Percentiles rank a stretch among this genome's conserved stretches.
These are phyloP conservation scores for Alternaria sp. DNA, from an alignment of 2,329 filamentous ascomycete genomes.

Conservation along the genomic window DNA sequence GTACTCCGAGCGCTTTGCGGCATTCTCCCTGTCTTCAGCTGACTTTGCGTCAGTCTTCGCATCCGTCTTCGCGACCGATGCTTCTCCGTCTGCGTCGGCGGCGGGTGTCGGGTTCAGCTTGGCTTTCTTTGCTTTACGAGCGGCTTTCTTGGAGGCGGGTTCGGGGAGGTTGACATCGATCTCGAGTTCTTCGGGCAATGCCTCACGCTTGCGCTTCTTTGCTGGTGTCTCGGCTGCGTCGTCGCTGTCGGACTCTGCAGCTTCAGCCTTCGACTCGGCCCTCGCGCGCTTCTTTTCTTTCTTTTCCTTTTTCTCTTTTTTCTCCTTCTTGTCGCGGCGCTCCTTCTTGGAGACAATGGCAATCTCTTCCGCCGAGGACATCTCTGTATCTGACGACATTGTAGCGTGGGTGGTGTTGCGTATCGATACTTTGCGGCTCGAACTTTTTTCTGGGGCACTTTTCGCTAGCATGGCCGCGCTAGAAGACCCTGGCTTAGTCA, in stretches of 20 bases:
- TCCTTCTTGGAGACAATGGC: slow-evolving; percentile 24
- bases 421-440: not conserved
- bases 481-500: slow-evolving; percentile 22
- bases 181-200: slow-evolving; percentile 71
- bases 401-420: not conserved
- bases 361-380: slow-evolving; percentile 14
- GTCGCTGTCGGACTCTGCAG: slow-evolving; percentile 20
- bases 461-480: slow-evolving; percentile 13
- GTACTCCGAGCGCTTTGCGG: slow-evolving; percentile 71
- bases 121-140: slow-evolving; percentile 87
- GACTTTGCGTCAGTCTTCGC: slow-evolving; percentile 48
- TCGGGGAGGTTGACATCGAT: slow-evolving; percentile 90
- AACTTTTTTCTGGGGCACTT: slow-evolving; percentile 26
- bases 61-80: slow-evolving; percentile 18
- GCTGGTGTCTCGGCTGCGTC: slow-evolving; percentile 27
- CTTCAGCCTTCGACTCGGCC: slow-evolving; percentile 19
- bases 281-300: slow-evolving; percentile 33
- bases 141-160: slow-evolving; percentile 91
- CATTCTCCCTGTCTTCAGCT: slow-evolving; percentile 37
- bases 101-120: slow-evolving; percentile 55
- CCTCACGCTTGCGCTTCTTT: slow-evolving; percentile 63
- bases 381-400: slow-evolving; percentile 20
- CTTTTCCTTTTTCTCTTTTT: slow-evolving; percentile 37
- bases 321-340: slow-evolving; percentile 31
- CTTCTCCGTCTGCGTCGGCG: slow-evolving; percentile 11